Evolutionary conservation across 1,139 yeast species (phyloP), one percentile per base, ranked within the genome.

Genomic region (Saccharomyces hybrid): DNA sequence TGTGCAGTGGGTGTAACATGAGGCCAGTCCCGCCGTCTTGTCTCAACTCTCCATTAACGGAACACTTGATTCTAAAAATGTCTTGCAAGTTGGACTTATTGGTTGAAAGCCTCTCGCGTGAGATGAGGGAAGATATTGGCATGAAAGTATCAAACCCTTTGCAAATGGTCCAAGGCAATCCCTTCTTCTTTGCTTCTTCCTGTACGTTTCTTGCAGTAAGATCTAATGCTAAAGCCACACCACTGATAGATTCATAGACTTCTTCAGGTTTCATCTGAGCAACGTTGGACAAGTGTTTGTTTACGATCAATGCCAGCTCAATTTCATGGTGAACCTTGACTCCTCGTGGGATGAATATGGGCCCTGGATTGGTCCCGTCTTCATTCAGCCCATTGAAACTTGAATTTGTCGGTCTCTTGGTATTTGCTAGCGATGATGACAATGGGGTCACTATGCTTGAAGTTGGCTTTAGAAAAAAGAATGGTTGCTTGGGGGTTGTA

Each of bases 141-240:
- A 88, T 76, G 70, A 93, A 93, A 0, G 99, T 93, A 68, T 93
- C 99, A 68, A 90, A 93, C 0, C 99, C 99, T 71, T 93, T 95
- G 44, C 95, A 96, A 61, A 91, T 88, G 5, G 95, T 74, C 99
- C 99, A 93, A 13, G 99, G 99, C 55, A 93, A 77, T 1, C 99
- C 98, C 70, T 89, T 89, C 73, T 79, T 81, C 72, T 93, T 95
- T 51, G 97, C 97, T 66, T 85, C 96, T 64, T 87, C 91, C 72
- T 93, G 99, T 34, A 93, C 95, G 66, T 91, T 90, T 69, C 99
- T 80, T 0, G 96, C 99, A 7, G 99, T 93, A 79, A 93, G 79
- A 69, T 93, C 99, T 53, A 93, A 80, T 0, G 97, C 90, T 59
- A 95, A 75, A 0, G 95, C 88, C 65, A 91, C 90, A 2, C 98